Percentiles rank a stretch among this genome's conserved stretches.
These are phyloP conservation scores for Tuber umbilicatum DNA, from an alignment of 495 filamentous ascomycete species.

Conservation along the genomic window DNA sequence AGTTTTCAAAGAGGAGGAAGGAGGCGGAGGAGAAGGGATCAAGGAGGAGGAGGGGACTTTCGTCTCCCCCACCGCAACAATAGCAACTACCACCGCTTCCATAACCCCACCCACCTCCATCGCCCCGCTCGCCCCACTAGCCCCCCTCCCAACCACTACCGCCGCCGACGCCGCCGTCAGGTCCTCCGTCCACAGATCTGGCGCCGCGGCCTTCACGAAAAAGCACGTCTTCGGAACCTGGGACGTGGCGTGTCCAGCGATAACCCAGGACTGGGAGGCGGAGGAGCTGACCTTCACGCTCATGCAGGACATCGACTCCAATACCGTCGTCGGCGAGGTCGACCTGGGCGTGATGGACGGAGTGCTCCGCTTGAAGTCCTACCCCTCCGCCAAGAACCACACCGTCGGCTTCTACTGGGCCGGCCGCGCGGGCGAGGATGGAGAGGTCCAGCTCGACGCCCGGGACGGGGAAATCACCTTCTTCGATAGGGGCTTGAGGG, in stretches of 20 bases:
- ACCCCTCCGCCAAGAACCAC: conserved; percentile 32
- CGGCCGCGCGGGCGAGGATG: conserved; percentile 16
- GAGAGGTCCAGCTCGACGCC: conserved; percentile 11
- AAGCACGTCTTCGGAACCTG: conserved; percentile 31
- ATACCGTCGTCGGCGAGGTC: conserved; percentile 24
- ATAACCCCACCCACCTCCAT: neutral
- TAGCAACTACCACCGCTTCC: neutral
- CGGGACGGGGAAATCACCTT: conserved; percentile 28
- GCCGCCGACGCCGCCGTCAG: neutral
- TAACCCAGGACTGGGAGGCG: conserved; percentile 20
- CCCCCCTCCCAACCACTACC: neutral
- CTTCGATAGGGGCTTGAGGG: conserved; percentile 20
- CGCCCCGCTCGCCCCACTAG: neutral
- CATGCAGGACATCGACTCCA: conserved; percentile 25
- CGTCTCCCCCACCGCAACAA: neutral
- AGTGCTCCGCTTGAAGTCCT: conserved; percentile 15
- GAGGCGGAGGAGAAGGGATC: neutral
- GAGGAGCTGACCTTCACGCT: conserved; percentile 19
- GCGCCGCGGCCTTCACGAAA: conserved; percentile 27
- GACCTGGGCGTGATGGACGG: conserved; percentile 28
- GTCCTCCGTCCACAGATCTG: conserved; percentile 7
- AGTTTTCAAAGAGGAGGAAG: conserved; percentile 2
- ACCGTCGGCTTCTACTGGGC: conserved; percentile 24
- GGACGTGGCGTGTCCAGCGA: conserved; percentile 30
- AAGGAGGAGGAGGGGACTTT: neutral